Evolutionary conservation across 1,139 yeast genomes (phyloP).

Genomic region (Zygosaccharomyces sapae): DNA sequence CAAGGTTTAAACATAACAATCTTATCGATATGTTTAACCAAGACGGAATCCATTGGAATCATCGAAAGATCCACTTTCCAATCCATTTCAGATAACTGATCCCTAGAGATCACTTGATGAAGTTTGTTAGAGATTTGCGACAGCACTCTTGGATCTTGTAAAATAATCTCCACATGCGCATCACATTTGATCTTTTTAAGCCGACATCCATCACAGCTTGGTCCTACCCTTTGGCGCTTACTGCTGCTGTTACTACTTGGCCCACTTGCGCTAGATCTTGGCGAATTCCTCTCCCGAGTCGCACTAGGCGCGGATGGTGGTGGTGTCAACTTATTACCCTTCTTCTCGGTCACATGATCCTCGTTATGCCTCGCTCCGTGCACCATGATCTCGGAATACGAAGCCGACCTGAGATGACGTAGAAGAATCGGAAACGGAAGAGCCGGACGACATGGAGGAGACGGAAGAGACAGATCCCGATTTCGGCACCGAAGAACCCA

Average conservation of each 20-base stretch:
- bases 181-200: slow-evolving; percentile 72
- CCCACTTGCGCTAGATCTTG: not conserved
- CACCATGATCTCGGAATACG: not conserved
- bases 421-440: not conserved
- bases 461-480: not conserved
- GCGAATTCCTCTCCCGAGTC: slow-evolving; percentile 1
- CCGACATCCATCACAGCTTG: slow-evolving; percentile 71
- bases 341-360: slow-evolving; percentile 3
- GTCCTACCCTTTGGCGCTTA: slow-evolving; percentile 65
- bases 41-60: slow-evolving; percentile 6
- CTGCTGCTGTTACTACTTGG: slow-evolving; percentile 6
- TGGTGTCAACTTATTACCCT: not conserved
- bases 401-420: too few relatives aligned
- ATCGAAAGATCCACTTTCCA: not conserved
- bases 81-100: slow-evolving; percentile 13
- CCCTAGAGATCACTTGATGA: slow-evolving; percentile 18
- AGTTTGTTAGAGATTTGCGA: slow-evolving; percentile 19
- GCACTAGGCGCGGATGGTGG: not conserved
- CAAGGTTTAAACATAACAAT: slow-evolving; percentile 32
- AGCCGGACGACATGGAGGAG: not conserved
- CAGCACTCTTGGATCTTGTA: slow-evolving; percentile 24
- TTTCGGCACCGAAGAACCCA: not conserved
- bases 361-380: too few relatives aligned
- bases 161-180: slow-evolving; percentile 48
- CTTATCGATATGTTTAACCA: slow-evolving; percentile 34